Evolutionary conservation across 768 basidiomycete species (phyloP), one percentile per base, ranked within the genome.

Genomic region (Trametes villosa): DNA sequence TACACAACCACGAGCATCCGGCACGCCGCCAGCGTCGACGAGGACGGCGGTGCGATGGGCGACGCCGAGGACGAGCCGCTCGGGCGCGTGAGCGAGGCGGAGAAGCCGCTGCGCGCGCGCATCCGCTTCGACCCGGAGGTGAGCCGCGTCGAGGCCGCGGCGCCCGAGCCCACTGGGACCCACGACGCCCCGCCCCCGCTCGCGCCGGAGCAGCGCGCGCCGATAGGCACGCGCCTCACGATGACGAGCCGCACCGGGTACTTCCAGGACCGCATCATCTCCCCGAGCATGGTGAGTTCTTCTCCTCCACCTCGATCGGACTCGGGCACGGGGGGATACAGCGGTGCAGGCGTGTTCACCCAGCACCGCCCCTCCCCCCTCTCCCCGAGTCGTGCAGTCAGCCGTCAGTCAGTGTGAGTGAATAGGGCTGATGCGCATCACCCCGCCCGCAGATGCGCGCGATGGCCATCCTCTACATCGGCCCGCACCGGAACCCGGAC

Each of bases 381-480:
- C 31, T 24, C 22, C 36, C 56, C 29, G 22, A n/a, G 11, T 38
- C 46, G 44, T 45, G 44, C 40, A 22, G 52, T n/a, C n/a, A n/a
- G n/a, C n/a, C n/a, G n/a, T n/a, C n/a, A n/a, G n/a, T n/a, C n/a
- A n/a, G n/a, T n/a, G n/a, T n/a, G n/a, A 47, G 13, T 40, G 52
- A 56, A 59, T 47, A 59, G 34, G 50, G 33, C 54, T 60, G 57
- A 60, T 60, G 49, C 40, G 36, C 20, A 15, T 18, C 53, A 62
- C 36, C 31, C 44, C 45, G 24, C 45, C 57, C 44, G n/a, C 67
- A 98, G 96, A 98, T 98, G 94, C 92, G 97, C 34, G 96, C 96
- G 0, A 99, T 99, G 97, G 96, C 96, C 3, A 96, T 97, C 70
- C 77, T 96, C 64, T 97, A 97, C 76, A 90, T 99, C 60, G 96